A percentile compares a stretch with the other conserved stretches of the same genome.
phyloP scores from a whole-genome alignment of 768 basidiomycete genomes.

The Nidularia sp. region DNA sequence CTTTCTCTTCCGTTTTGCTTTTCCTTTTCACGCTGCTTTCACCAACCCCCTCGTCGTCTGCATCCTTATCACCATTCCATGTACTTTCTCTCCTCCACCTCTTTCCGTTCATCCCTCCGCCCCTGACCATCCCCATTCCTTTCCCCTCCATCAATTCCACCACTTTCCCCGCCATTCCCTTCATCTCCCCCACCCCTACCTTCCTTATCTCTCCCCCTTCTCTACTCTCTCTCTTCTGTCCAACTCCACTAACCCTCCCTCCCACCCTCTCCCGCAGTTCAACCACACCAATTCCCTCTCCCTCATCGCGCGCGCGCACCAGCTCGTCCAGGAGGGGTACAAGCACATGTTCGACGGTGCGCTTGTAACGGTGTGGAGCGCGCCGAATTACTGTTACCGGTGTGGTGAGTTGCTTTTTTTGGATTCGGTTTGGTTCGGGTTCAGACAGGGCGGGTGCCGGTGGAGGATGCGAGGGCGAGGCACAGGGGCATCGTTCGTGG shows the following conservation, averaged over 20 bases:
- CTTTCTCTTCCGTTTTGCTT: neutral
- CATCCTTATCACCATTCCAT: neutral
- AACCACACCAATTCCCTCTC: conserved; percentile 86
- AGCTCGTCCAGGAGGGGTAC: conserved; percentile 93
- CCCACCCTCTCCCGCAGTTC: conserved; percentile 47
- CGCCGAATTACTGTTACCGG: conserved; percentile 77
- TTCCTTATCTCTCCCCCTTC: too few species aligned
- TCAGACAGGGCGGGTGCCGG: conserved; percentile 23
- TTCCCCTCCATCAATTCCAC: too few species aligned
- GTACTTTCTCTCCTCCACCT: neutral
- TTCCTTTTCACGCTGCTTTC: too few species aligned
- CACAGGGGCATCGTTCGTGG: too few species aligned
- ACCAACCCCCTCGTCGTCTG: neutral
- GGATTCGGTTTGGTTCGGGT: neutral
- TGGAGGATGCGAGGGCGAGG: too few species aligned
- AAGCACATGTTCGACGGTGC: conserved; percentile 96
- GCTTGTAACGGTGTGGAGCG: conserved; percentile 92
- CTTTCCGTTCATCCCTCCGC: neutral
- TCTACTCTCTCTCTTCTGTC: neutral
- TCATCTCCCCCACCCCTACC: too few species aligned
- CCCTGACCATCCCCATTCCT: too few species aligned
- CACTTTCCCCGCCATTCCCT: too few species aligned
- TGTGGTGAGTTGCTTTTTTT: conserved; percentile 38
- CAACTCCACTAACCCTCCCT: neutral
- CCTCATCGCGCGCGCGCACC: conserved; percentile 93